phyloP scores from a whole-genome alignment of 2,329 filamentous ascomycete genomes.

The Helicocarpus griseus region DNA sequence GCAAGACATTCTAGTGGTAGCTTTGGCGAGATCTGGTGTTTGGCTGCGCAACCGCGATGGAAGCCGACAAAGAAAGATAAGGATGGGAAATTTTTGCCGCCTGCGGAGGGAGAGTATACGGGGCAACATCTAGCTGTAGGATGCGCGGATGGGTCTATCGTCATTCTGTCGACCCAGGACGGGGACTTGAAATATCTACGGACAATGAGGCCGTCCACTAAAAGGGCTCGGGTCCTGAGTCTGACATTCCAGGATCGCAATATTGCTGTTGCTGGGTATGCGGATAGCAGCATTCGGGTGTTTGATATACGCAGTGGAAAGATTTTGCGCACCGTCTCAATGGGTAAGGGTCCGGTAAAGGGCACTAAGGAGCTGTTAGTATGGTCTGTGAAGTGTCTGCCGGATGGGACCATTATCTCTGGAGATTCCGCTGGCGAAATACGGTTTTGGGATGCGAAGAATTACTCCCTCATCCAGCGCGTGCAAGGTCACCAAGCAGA shows the following conservation, averaged over 20 bases:
- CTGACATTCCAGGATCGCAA: slow-evolving; percentile 80
- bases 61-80: slow-evolving; percentile 28
- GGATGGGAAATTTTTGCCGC: slow-evolving; percentile 25
- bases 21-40: slow-evolving; percentile 94
- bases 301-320: slow-evolving; percentile 76
- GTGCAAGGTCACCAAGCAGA: slow-evolving; percentile 83
- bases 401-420: slow-evolving; percentile 82
- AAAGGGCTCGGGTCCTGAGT: slow-evolving; percentile 82
- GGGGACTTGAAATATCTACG: slow-evolving; percentile 71
- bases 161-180: slow-evolving; percentile 77
- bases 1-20: slow-evolving; percentile 80
- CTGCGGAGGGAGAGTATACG: slow-evolving; percentile 30
- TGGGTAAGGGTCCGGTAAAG: slow-evolving; percentile 67
- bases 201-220: slow-evolving; percentile 66
- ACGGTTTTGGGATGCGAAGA: slow-evolving; percentile 87
- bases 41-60: slow-evolving; percentile 69
- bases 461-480: slow-evolving; percentile 77
- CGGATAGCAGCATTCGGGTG: slow-evolving; percentile 88
- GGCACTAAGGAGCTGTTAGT: slow-evolving; percentile 79
- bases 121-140: slow-evolving; percentile 68
- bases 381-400: slow-evolving; percentile 84
- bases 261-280: slow-evolving; percentile 79
- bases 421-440: slow-evolving; percentile 92
- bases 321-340: slow-evolving; percentile 69
- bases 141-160: slow-evolving; percentile 83